A percentile compares a stretch with the other conserved stretches of the same genome.
phyloP scores from a whole-genome alignment of 331 rosid species.

The Pyrus hybrid region DNA sequence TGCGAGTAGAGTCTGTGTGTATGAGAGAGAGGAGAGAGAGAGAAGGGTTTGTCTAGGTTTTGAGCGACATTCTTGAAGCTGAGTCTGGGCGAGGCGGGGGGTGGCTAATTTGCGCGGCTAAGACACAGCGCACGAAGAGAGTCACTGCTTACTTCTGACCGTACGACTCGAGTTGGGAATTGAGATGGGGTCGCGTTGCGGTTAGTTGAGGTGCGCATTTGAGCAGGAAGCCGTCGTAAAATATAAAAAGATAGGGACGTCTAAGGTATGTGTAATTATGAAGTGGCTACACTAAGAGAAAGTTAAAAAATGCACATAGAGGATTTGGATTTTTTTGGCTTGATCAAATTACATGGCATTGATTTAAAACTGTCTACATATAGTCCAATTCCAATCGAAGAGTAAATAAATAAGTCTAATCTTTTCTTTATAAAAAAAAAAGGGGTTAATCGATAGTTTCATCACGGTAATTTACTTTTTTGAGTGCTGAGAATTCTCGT shows the following conservation, averaged over 20 bases:
- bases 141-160: background rate
- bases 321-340: no score
- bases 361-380: no score
- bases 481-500: no score
- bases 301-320: no score
- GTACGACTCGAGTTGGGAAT: background rate
- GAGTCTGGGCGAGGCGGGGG: background rate
- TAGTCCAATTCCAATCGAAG: no score
- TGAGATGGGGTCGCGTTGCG: background rate
- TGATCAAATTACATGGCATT: no score
- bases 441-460: no score
- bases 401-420: no score
- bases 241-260: background rate
- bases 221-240: background rate
- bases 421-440: no score
- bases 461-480: no score
- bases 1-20: background rate
- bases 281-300: background rate
- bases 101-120: background rate
- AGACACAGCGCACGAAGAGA: background rate
- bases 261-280: background rate
- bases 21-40: background rate
- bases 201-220: background rate
- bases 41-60: slow-evolving; percentile 19
- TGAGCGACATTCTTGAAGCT: slow-evolving; percentile 1